phyloP scores from a whole-genome alignment of 2,329 filamentous ascomycete genomes.

The Madurella mycetomatis region DNA sequence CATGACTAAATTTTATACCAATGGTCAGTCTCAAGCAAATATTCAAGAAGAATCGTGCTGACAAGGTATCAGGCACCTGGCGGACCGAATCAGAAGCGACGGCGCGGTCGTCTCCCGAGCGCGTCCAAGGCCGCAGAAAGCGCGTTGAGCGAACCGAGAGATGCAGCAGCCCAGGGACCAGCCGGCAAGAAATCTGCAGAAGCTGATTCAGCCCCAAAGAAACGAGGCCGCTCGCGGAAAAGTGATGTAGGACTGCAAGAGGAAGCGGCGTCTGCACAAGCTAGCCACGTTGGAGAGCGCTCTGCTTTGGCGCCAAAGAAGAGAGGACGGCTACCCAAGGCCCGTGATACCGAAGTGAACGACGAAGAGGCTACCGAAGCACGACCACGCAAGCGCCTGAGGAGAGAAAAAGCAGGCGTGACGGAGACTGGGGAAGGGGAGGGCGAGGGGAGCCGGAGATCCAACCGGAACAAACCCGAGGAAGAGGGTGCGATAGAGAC shows the following conservation, averaged over 20 bases:
- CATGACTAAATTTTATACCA: background rate
- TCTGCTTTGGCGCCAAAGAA: constrained; percentile 7
- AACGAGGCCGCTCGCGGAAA: constrained; percentile 16
- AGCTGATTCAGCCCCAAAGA: constrained; percentile 1
- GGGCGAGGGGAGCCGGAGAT: background rate
- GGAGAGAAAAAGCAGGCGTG: background rate
- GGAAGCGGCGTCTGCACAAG: background rate
- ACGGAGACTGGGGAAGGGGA: background rate
- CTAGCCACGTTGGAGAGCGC: background rate
- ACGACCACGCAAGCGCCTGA: constrained; percentile 17
- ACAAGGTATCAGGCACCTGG: constrained; percentile 23
- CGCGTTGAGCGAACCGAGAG: constrained; percentile 22
- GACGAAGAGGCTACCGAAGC: background rate
- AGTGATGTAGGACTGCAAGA: background rate
- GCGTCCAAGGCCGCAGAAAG: constrained; percentile 21
- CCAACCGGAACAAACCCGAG: background rate
- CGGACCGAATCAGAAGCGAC: constrained; percentile 31
- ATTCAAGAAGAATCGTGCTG: background rate
- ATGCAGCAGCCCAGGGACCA: background rate
- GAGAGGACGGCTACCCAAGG: constrained; percentile 14
- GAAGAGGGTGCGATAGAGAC: background rate
- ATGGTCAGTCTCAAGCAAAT: constrained; percentile 2
- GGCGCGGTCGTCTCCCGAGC: constrained; percentile 32
- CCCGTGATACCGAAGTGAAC: constrained; percentile 5
- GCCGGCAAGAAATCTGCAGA: background rate